phyloP scores from a whole-genome alignment of 2,329 filamentous ascomycete species.

The Podosphaera xanthii region DNA sequence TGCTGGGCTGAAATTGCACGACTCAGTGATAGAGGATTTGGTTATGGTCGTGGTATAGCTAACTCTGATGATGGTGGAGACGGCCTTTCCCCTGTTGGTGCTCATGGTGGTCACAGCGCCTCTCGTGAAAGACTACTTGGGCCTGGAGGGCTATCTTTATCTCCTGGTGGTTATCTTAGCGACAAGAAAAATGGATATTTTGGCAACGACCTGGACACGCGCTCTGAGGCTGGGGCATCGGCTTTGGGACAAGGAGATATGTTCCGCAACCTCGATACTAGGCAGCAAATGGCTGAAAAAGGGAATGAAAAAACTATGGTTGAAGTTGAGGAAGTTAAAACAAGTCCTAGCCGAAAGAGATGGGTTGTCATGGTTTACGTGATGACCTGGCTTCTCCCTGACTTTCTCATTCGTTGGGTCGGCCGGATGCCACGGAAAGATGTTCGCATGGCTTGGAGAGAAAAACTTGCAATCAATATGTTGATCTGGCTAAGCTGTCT shows the following conservation, averaged over 20 bases:
- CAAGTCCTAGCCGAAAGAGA: slow-evolving; percentile 62
- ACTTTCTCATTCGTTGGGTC: slow-evolving; percentile 52
- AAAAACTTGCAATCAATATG: slow-evolving; percentile 95
- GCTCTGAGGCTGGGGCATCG: slow-evolving; percentile 82
- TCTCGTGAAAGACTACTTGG: slow-evolving; percentile 35
- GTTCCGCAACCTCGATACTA: slow-evolving; percentile 91
- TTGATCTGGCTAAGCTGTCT: slow-evolving; percentile 79
- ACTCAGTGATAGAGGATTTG: slow-evolving; percentile 37
- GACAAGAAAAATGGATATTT: slow-evolving; percentile 72
- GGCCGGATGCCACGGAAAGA: slow-evolving; percentile 84
- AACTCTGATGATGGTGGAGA: slow-evolving; percentile 40
- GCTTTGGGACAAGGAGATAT: slow-evolving; percentile 83
- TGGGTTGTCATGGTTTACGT: slow-evolving; percentile 72
- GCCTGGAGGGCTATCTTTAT: slow-evolving; percentile 29
- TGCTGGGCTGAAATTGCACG: slow-evolving; percentile 85
- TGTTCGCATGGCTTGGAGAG: slow-evolving; percentile 78
- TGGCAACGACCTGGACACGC: slow-evolving; percentile 50
- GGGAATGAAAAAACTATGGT: slow-evolving; percentile 76
- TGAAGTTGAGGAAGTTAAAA: slow-evolving; percentile 67
- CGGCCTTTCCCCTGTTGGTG: slow-evolving; percentile 30
- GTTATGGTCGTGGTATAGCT: slow-evolving; percentile 27
- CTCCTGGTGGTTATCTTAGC: slow-evolving; percentile 37
- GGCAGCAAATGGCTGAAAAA: slow-evolving; percentile 85
- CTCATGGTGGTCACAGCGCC: slow-evolving; percentile 28
- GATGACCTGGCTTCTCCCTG: slow-evolving; percentile 72